Evolutionary conservation across 2,329 filamentous ascomycete species (phyloP).

Genomic region (Trichoderma harzianum): DNA sequence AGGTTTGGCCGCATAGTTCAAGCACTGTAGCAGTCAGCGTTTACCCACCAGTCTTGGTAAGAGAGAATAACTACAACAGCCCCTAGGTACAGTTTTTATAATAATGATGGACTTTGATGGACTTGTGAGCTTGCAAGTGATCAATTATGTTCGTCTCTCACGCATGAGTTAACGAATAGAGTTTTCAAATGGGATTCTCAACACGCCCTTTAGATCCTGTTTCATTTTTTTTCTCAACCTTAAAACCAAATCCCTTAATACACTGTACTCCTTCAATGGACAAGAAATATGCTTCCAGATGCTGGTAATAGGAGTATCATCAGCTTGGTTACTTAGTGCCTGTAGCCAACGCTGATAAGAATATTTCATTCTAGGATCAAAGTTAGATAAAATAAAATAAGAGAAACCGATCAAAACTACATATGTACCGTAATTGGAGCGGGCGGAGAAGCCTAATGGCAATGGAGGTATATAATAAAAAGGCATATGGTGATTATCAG

Average conservation of each 20-base stretch:
- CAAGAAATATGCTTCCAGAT: not conserved
- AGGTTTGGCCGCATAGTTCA: no score
- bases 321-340: not conserved
- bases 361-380: no score
- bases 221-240: not conserved
- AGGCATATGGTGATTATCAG: not conserved
- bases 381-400: no score
- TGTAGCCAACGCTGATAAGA: not conserved
- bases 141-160: not conserved
- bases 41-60: no score
- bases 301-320: no score
- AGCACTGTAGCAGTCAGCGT: no score
- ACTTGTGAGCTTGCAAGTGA: no score
- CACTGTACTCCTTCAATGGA: not conserved
- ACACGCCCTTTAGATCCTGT: not conserved
- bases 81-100: no score
- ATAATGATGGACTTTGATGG: no score
- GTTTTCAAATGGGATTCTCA: not conserved
- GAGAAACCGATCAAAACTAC: no score
- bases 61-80: no score
- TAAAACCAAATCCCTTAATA: not conserved
- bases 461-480: not conserved
- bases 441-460: not conserved
- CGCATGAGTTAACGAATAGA: not conserved
- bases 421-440: no score